A percentile compares a stretch with the other conserved stretches of the same genome.
phyloP scores from a whole-genome alignment of 352 stramenopile species.

The Phytophthora ramorum region DNA sequence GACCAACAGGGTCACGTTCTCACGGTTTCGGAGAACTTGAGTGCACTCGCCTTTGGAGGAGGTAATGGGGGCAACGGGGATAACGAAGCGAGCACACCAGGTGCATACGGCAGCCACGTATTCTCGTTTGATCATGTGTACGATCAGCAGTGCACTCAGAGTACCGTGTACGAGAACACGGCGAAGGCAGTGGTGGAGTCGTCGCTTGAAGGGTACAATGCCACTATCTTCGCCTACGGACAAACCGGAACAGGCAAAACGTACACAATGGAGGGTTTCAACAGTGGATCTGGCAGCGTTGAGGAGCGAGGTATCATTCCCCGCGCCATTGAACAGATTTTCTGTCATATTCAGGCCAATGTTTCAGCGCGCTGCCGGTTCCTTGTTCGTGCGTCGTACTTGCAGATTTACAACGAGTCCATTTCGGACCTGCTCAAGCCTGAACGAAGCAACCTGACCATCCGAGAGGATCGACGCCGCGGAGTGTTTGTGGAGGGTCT shows the following conservation, averaged over 20 bases:
- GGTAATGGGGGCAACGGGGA: conserved; percentile 34
- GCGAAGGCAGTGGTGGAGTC: conserved; percentile 93
- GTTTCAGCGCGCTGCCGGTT: conserved; percentile 88
- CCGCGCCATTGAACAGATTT: conserved; percentile 97
- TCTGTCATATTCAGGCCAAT: conserved; percentile 91
- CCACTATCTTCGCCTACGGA: conserved; percentile 92
- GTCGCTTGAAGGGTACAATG: conserved; percentile 93
- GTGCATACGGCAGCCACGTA: conserved; percentile 85
- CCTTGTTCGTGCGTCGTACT: conserved; percentile 92
- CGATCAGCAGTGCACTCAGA: conserved; percentile 91
- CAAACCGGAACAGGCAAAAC: conserved; percentile 94
- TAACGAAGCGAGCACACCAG: conserved; percentile 29
- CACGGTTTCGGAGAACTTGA: conserved; percentile 90
- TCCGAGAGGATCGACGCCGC: conserved; percentile 93
- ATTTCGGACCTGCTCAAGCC: conserved; percentile 96
- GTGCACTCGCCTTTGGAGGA: conserved; percentile 43
- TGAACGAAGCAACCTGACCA: conserved; percentile 92
- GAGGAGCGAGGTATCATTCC: conserved; percentile 98
- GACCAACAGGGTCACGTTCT: conserved; percentile 87
- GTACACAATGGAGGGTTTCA: conserved; percentile 98
- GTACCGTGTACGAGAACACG: conserved; percentile 94
- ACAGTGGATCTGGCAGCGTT: conserved; percentile 83
- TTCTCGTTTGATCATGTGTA: conserved; percentile 97
- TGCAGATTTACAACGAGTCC: conserved; percentile 96
- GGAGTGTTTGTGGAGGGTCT: conserved; percentile 95